Conservation (phyloP, 2,329 filamentous ascomycete species). For the Diaporthe sp. region DNA sequence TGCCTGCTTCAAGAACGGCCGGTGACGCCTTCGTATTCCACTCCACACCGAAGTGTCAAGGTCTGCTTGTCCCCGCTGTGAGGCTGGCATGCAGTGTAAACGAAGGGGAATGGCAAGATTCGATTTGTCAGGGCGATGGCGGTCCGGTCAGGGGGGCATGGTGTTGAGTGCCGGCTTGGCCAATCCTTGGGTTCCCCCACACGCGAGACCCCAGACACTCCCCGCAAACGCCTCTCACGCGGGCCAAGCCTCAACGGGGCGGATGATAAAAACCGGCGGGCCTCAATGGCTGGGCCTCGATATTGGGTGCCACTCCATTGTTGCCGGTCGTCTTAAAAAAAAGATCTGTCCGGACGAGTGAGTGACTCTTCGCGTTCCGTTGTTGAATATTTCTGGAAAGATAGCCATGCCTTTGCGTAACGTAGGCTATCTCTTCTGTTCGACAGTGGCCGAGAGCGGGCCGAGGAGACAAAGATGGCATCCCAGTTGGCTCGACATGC, state of each 20-base stretch:
- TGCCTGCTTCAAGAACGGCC: neutral
- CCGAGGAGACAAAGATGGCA: neutral
- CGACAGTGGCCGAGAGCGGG: neutral
- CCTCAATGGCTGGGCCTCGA: neutral
- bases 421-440: neutral
- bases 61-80: neutral
- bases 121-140: neutral
- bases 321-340: neutral
- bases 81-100: neutral
- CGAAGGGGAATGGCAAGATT: neutral
- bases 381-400: neutral
- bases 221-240: conserved; percentile 20
- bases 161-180: conserved; percentile 22
- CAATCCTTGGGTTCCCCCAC: conserved; percentile 7
- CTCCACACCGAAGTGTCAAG: neutral
- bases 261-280: neutral
- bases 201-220: neutral
- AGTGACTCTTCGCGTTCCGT: too few relatives aligned
- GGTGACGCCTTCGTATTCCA: neutral
- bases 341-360: neutral
- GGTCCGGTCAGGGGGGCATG: neutral
- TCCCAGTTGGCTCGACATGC: neutral
- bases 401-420: neutral
- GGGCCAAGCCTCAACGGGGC: neutral
- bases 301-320: neutral